These are phyloP conservation scores for Tetrahymena malaccensis DNA, from an alignment of 73 alveolate species.

Conservation along the genomic window DNA sequence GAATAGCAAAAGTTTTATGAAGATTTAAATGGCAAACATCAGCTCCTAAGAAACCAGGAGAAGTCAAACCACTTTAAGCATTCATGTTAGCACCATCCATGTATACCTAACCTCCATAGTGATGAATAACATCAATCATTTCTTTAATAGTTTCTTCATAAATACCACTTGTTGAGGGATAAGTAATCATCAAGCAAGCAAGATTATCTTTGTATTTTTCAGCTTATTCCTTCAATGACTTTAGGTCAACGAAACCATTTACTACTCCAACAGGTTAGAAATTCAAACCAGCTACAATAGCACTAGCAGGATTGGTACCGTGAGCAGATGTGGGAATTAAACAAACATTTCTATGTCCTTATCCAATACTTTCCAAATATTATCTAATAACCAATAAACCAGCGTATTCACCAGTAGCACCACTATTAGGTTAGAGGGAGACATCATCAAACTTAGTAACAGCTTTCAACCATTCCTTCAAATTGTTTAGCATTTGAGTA, in stretches of 20 bases:
- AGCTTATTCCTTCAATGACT: slow-evolving; percentile 55
- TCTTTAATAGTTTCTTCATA: slow-evolving; percentile 75
- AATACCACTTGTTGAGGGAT: slow-evolving; percentile 93
- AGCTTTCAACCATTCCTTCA: slow-evolving; percentile 47
- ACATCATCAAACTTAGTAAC: slow-evolving; percentile 77
- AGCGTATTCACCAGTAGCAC: slow-evolving; percentile 91
- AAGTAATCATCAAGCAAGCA: slow-evolving; percentile 82
- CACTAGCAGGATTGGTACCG: slow-evolving; percentile 96
- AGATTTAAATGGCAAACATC: slow-evolving; percentile 78
- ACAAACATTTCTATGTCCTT: slow-evolving; percentile 74
- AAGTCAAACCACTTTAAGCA: slow-evolving; percentile 82
- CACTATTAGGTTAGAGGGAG: slow-evolving; percentile 81
- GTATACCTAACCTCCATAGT: slow-evolving; percentile 79
- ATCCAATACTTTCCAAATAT: slow-evolving; percentile 66
- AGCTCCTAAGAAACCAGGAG: slow-evolving; percentile 91
- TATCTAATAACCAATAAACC: slow-evolving; percentile 80
- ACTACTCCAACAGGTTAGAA: slow-evolving; percentile 51
- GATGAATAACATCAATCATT: slow-evolving; percentile 53
- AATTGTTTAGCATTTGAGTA: slow-evolving; percentile 53
- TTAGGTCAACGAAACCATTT: slow-evolving; percentile 28
- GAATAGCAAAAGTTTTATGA: slow-evolving; percentile 70
- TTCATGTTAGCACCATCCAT: slow-evolving; percentile 97
- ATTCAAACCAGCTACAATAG: slow-evolving; percentile 68
- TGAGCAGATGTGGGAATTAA: slow-evolving; percentile 90
- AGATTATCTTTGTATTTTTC: slow-evolving; percentile 60